Conservation (phyloP, 352 stramenopile species). For the Pythium graminicola region DNA sequence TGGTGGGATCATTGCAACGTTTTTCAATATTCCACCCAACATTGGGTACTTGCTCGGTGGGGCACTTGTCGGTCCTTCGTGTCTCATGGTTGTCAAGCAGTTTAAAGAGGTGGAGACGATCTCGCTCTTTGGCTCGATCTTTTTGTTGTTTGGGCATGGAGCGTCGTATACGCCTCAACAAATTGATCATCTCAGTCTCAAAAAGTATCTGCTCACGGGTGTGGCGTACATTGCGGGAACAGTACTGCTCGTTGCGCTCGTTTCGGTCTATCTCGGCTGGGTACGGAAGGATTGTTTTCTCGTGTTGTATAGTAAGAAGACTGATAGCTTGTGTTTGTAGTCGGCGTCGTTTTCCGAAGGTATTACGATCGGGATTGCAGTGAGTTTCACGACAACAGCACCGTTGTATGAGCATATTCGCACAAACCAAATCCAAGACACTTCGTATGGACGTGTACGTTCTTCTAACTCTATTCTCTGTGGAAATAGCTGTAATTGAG, state of each 20-base stretch:
- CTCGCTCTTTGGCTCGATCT: constrained; percentile 91
- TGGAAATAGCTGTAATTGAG: too few species aligned
- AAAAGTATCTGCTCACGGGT: constrained; percentile 63
- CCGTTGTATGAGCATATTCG: constrained; percentile 80
- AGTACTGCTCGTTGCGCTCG: constrained; percentile 59
- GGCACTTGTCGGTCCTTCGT: constrained; percentile 86
- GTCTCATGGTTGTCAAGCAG: constrained; percentile 74
- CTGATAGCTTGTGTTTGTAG: constrained; percentile 17
- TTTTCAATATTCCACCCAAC: constrained; percentile 85
- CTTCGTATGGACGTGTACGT: constrained; percentile 65
- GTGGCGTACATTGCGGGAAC: constrained; percentile 68
- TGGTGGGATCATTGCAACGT: constrained; percentile 84
- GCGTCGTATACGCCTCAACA: constrained; percentile 63
- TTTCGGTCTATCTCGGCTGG: constrained; percentile 73
- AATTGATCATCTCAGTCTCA: constrained; percentile 52
- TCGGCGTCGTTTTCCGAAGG: constrained; percentile 68
- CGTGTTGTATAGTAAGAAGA: background rate
- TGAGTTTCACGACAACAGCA: constrained; percentile 81
- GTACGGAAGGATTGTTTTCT: background rate
- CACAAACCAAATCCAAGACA: constrained; percentile 73
- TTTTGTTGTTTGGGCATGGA: constrained; percentile 89
- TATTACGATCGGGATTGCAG: constrained; percentile 64
- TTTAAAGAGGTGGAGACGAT: constrained; percentile 92
- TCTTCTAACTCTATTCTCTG: constrained; percentile 1
- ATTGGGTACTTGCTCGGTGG: constrained; percentile 89